phyloP scores from a whole-genome alignment of 2,329 filamentous ascomycete species.

The Rasamsonia emersonii region DNA sequence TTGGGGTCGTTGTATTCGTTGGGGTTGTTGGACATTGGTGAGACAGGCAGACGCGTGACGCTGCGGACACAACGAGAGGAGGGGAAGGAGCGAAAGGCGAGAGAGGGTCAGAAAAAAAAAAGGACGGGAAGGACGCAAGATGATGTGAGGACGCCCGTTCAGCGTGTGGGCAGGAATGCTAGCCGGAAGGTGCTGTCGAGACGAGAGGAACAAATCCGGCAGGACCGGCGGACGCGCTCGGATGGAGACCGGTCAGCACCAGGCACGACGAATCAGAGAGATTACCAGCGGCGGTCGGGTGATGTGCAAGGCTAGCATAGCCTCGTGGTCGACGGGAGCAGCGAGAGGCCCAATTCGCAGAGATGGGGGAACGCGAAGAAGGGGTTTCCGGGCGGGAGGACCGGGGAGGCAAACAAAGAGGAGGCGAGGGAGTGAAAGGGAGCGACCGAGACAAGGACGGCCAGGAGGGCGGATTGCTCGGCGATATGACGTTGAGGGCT shows the following conservation, averaged over 20 bases:
- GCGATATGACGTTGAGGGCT: no score
- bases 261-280: constrained; percentile 18
- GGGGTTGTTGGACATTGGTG: constrained; percentile 37
- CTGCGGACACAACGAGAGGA: constrained; percentile 11
- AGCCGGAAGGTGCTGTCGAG: no score
- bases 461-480: no score
- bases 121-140: constrained; percentile 16
- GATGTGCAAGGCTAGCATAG: constrained; percentile 26
- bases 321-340: no score
- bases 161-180: constrained; percentile 8
- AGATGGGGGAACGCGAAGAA: no score
- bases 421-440: neutral
- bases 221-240: neutral
- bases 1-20: constrained; percentile 32
- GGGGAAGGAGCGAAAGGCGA: constrained; percentile 14
- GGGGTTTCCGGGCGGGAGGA: constrained; percentile 4
- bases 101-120: constrained; percentile 14
- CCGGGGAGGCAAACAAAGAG: constrained; percentile 3
- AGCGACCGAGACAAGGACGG: no score
- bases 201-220: constrained; percentile 2
- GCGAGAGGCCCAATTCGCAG: no score
- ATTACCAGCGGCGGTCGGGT: constrained; percentile 20
- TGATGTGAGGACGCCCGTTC: constrained; percentile 18
- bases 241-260: constrained; percentile 8
- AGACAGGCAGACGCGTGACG: constrained; percentile 11